A percentile compares a stretch with the other conserved stretches of the same genome.
These are phyloP conservation scores for Tieghemostelium lacteum DNA, from an alignment of 78 protist species.

Conservation along the genomic window DNA sequence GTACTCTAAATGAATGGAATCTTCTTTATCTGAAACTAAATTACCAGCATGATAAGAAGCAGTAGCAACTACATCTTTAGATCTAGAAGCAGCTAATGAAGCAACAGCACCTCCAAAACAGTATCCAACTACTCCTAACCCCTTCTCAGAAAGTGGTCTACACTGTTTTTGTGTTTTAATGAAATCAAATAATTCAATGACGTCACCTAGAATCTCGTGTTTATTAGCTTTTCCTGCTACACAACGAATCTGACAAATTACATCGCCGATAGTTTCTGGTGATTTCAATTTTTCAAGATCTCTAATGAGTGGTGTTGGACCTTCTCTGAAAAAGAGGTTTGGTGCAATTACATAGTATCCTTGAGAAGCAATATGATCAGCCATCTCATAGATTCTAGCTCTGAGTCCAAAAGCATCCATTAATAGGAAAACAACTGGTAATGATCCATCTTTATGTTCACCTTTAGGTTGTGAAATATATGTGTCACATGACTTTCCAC, in stretches of 20 bases:
- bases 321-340: conserved; percentile 38
- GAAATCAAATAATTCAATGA: too few relatives aligned
- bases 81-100: too few relatives aligned
- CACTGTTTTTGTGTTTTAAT: too few relatives aligned
- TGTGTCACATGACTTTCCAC: conserved; percentile 44
- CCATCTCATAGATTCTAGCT: conserved; percentile 30
- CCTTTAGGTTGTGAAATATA: conserved; percentile 44
- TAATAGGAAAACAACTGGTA: conserved; percentile 11
- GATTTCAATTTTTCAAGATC: background rate
- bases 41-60: conserved; percentile 45
- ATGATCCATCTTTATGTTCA: background rate
- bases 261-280: background rate
- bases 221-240: background rate
- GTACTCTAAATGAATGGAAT: background rate
- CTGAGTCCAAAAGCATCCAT: conserved; percentile 73
- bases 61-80: too few relatives aligned
- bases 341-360: conserved; percentile 52
- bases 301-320: background rate
- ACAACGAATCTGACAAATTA: too few relatives aligned
- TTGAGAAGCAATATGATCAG: conserved; percentile 13
- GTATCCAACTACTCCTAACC: too few relatives aligned
- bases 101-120: too few relatives aligned
- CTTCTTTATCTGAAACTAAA: background rate
- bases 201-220: too few relatives aligned
- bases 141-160: too few relatives aligned